Percentiles rank a stretch among this genome's conserved stretches.
Conservation (phyloP, 176 grass and related monocot species). For the Oryza coarctata region DNA sequence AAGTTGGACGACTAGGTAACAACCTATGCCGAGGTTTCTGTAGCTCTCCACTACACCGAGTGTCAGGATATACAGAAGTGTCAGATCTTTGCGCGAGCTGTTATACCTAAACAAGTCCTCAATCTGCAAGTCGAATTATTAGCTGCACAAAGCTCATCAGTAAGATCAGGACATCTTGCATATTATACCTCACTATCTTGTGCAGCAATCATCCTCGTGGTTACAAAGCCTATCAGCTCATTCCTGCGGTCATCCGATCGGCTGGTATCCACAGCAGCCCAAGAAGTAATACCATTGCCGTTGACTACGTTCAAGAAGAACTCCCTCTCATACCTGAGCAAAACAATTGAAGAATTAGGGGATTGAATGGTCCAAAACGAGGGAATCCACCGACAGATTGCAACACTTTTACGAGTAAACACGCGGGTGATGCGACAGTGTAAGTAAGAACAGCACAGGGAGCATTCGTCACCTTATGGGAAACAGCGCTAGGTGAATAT, state of each 20-base stretch:
- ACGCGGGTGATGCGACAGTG: background rate
- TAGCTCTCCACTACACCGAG: conserved; percentile 86
- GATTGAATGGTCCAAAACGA: background rate
- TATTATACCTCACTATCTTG: conserved; percentile 88
- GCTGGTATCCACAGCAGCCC: conserved; percentile 85
- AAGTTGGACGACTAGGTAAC: conserved; percentile 23
- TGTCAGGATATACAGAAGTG: conserved; percentile 83
- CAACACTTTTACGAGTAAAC: background rate
- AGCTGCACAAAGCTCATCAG: conserved; percentile 18
- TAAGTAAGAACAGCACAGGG: conserved; percentile 26
- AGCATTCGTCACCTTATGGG: conserved; percentile 68
- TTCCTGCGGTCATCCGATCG: conserved; percentile 63
- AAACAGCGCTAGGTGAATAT: conserved; percentile 85
- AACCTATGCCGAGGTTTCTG: conserved; percentile 93
- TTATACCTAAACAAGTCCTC: conserved; percentile 90
- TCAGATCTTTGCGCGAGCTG: conserved; percentile 65
- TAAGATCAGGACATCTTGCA: conserved; percentile 11
- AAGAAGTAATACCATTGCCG: conserved; percentile 81
- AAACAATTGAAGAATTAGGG: background rate
- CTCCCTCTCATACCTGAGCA: conserved; percentile 85
- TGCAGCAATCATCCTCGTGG: conserved; percentile 68
- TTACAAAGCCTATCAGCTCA: conserved; percentile 92
- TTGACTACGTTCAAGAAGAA: conserved; percentile 95
- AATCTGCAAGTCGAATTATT: conserved; percentile 60
- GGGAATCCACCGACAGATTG: background rate